These are phyloP conservation scores for Fusarium sp. DNA, from an alignment of 2,329 filamentous ascomycete species.

Conservation along the genomic window DNA sequence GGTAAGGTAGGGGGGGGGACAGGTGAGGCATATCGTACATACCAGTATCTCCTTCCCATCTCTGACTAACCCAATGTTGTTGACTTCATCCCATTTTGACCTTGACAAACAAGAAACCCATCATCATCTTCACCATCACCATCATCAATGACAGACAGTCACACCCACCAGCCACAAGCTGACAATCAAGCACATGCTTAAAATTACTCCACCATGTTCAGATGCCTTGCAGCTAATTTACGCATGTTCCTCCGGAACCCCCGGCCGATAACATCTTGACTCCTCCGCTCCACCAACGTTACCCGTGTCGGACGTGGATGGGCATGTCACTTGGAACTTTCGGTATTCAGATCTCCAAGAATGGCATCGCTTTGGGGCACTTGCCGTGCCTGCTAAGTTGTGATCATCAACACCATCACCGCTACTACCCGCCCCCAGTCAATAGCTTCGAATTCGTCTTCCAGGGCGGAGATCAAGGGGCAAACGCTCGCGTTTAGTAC, in stretches of 20 bases:
- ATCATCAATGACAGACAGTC: not conserved
- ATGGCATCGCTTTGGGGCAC: not conserved
- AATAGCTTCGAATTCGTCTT: slow-evolving; percentile 24
- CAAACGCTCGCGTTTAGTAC: slow-evolving; percentile 25
- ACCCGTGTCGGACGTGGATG: not conserved
- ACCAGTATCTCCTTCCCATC: not conserved
- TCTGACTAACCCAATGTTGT: not conserved
- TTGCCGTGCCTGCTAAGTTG: not conserved
- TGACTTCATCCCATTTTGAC: not conserved
- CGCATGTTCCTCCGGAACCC: not conserved
- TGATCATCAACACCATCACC: slow-evolving; percentile 12
- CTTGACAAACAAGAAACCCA: not conserved
- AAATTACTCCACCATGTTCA: not conserved
- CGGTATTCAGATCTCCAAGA: slow-evolving; percentile 35
- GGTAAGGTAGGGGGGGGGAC: not conserved
- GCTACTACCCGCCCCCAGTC: slow-evolving; percentile 28
- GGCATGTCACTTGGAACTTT: slow-evolving; percentile 17
- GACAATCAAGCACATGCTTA: slow-evolving; percentile 2
- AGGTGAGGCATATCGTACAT: not conserved
- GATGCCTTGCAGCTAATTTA: not conserved
- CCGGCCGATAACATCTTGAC: not conserved
- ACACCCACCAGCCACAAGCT: not conserved
- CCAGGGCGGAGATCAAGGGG: slow-evolving; percentile 35
- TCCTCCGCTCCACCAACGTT: slow-evolving; percentile 3
- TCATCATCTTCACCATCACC: slow-evolving; percentile 11